These are phyloP conservation scores for Acanthamoeba healyi DNA, from an alignment of 208 protist genomes.

Conservation along the genomic window DNA sequence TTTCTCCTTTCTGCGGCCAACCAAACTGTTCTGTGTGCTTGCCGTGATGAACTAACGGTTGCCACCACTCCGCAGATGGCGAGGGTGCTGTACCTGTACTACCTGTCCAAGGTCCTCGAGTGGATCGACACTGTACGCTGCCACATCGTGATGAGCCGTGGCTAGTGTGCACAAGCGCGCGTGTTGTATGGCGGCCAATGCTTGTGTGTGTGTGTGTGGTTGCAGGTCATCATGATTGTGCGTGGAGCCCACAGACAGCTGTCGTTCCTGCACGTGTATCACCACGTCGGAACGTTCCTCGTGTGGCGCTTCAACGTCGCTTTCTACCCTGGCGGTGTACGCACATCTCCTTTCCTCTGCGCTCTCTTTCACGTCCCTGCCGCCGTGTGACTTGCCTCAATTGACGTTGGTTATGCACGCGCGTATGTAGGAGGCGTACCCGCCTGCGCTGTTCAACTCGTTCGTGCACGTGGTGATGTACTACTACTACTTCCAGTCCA, in stretches of 20 bases:
- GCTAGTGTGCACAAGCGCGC: background rate
- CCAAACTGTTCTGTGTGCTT: no score
- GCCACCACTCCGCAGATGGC: background rate
- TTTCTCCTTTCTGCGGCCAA: background rate
- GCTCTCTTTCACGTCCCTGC: no score
- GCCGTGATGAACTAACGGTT: background rate
- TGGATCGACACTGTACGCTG: constrained; percentile 29
- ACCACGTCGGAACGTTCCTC: constrained; percentile 18
- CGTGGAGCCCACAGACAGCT: background rate
- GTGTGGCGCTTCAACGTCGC: constrained; percentile 29
- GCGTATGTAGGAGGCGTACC: constrained; percentile 10
- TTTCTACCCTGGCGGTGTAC: constrained; percentile 28
- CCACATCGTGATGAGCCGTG: background rate
- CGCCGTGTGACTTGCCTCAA: background rate
- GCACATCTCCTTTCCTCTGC: no score
- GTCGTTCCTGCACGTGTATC: constrained; percentile 20
- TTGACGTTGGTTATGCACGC: background rate
- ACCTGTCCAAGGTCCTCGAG: constrained; percentile 23
- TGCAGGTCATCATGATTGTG: constrained; percentile 42
- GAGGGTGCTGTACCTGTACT: constrained; percentile 16
- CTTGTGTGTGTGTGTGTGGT: no score
- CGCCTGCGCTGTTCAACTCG: constrained; percentile 72
- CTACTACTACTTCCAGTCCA: constrained; percentile 81
- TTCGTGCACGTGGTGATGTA: constrained; percentile 85
- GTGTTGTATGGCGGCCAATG: background rate